phyloP scores from a whole-genome alignment of 2,329 filamentous ascomycete genomes.

The Blastomyces emzantsi region DNA sequence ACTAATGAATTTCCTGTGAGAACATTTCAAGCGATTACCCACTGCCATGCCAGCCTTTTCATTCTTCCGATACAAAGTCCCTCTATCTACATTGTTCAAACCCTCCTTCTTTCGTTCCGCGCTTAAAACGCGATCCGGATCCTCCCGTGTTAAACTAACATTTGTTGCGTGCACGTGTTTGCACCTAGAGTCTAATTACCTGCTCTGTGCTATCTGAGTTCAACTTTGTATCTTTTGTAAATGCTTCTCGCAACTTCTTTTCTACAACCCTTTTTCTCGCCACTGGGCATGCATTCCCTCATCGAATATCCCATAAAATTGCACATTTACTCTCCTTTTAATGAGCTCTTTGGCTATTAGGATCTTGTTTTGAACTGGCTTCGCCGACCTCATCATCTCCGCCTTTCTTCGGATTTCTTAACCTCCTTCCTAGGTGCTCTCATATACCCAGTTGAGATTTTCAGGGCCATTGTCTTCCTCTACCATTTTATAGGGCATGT shows the following conservation, averaged over 20 bases:
- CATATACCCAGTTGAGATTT: background rate
- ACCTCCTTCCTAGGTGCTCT: background rate
- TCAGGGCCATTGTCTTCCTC: too few relatives aligned
- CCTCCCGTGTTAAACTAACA: background rate
- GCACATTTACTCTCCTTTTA: background rate
- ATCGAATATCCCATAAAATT: background rate
- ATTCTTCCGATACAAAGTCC: background rate
- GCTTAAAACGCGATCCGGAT: background rate
- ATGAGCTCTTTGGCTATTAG: too few relatives aligned
- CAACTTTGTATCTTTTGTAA: background rate
- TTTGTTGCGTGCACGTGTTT: background rate
- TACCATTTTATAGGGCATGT: background rate
- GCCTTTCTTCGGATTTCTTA: background rate
- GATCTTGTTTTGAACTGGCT: background rate
- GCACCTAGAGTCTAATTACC: background rate
- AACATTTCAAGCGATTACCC: background rate
- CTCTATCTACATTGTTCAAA: background rate
- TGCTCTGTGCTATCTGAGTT: background rate
- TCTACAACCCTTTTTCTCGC: background rate
- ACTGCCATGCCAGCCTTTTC: background rate
- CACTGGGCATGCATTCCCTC: background rate
- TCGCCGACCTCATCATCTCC: background rate
- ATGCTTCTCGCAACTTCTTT: background rate
- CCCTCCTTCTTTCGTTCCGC: background rate
- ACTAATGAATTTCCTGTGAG: background rate